phyloP scores from a whole-genome alignment of 164 flowering plant species.

The Liriodendron chinense region DNA sequence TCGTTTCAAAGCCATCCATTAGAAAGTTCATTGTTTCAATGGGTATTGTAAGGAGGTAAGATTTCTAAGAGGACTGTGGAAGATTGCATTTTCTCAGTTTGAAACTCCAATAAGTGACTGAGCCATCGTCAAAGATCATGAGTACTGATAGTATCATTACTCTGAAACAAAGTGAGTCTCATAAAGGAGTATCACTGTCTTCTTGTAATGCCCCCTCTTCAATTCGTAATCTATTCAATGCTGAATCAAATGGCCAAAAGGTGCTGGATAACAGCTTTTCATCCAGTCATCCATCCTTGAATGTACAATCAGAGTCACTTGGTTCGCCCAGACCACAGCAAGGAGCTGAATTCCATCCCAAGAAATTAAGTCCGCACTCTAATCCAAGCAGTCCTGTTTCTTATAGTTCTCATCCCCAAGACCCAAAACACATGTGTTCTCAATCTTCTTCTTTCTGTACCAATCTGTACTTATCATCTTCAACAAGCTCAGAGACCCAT shows the following conservation, averaged over 20 bases:
- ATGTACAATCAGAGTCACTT: conserved; percentile 16
- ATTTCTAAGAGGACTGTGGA: conserved; percentile 1
- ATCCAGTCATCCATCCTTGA: conserved; percentile 21
- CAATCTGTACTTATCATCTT: conserved; percentile 51
- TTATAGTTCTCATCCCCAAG: conserved; percentile 24
- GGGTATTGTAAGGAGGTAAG: background rate
- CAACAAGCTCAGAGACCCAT: conserved; percentile 43
- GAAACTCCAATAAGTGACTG: conserved; percentile 12
- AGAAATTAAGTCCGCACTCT: conserved; percentile 11
- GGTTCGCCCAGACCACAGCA: conserved; percentile 13
- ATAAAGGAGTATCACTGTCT: conserved; percentile 19
- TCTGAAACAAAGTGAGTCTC: conserved; percentile 26
- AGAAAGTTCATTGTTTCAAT: background rate
- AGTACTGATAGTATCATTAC: conserved; percentile 27
- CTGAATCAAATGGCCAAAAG: conserved; percentile 25
- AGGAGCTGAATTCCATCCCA: conserved; percentile 14
- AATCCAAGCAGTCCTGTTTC: conserved; percentile 19
- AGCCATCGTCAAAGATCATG: conserved; percentile 23
- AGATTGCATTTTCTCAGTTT: conserved; percentile 12
- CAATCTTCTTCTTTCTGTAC: conserved; percentile 64
- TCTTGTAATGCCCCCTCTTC: conserved; percentile 23
- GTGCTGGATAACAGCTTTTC: conserved; percentile 15
- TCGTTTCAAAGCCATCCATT: background rate
- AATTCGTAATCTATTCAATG: conserved; percentile 18
- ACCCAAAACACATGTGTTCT: conserved; percentile 27